phyloP scores from a whole-genome alignment of 2,329 filamentous ascomycete species.

The Capronia americana region DNA sequence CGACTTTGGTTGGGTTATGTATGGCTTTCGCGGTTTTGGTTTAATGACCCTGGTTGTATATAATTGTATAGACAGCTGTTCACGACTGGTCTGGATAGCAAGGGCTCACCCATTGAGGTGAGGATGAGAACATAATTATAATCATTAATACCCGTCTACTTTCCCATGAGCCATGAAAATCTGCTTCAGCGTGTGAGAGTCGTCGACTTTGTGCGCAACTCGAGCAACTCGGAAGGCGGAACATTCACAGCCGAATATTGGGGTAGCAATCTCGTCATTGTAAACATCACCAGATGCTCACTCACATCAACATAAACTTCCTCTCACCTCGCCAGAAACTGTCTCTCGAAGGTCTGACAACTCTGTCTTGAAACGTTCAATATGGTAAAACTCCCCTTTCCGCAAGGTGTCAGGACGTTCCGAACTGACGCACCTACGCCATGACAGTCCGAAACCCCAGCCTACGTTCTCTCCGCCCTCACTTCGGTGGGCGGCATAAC shows the following conservation, averaged over 20 bases:
- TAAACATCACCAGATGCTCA: constrained; percentile 59
- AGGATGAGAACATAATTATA: constrained; percentile 8
- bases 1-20: constrained; percentile 4
- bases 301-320: neutral
- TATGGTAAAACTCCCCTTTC: neutral
- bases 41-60: constrained; percentile 7
- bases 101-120: neutral
- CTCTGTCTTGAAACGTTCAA: neutral
- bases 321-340: constrained; percentile 66
- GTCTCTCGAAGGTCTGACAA: constrained; percentile 65
- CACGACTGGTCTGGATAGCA: constrained; percentile 15
- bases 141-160: constrained; percentile 1
- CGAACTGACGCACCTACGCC: constrained; percentile 36
- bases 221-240: constrained; percentile 14
- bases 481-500: constrained; percentile 87
- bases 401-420: neutral
- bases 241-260: constrained; percentile 8
- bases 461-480: constrained; percentile 78
- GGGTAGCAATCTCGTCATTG: constrained; percentile 2
- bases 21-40: neutral
- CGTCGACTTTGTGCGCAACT: too few species aligned
- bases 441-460: constrained; percentile 81
- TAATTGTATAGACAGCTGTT: constrained; percentile 18
- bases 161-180: neutral
- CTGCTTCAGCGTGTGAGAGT: neutral